Percentiles rank a stretch among this genome's conserved stretches.
Evolutionary conservation across 2,329 filamentous ascomycete species (phyloP).

Genomic region (Penicillium sp.): DNA sequence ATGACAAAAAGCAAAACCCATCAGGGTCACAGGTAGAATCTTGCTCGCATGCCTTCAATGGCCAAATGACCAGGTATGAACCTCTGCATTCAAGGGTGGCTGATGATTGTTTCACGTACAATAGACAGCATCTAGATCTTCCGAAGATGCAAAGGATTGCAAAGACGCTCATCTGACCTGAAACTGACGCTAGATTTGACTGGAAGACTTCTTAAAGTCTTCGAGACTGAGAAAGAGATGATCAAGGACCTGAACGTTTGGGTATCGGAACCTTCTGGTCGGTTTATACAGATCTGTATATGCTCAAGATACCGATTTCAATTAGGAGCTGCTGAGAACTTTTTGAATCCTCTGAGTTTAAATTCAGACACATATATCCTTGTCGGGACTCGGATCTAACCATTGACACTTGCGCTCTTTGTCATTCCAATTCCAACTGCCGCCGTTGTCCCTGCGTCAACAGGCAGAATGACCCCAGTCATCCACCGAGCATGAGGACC

Average conservation of each 20-base stretch:
- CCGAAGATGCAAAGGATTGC: slow-evolving; percentile 34
- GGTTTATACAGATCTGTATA: background rate
- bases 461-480: slow-evolving; percentile 51
- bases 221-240: slow-evolving; percentile 41
- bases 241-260: slow-evolving; percentile 30
- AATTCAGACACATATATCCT: background rate
- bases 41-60: slow-evolving; percentile 44
- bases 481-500: slow-evolving; percentile 57
- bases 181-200: slow-evolving; percentile 37
- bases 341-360: no score
- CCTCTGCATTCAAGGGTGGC: slow-evolving; percentile 46
- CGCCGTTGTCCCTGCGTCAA: slow-evolving; percentile 52
- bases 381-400: background rate
- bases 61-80: slow-evolving; percentile 50
- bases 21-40: slow-evolving; percentile 21
- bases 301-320: background rate
- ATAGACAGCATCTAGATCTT: slow-evolving; percentile 45
- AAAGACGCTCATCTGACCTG: slow-evolving; percentile 36
- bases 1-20: no score
- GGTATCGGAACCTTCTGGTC: slow-evolving; percentile 4
- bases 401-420: slow-evolving; percentile 41
- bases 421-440: slow-evolving; percentile 46
- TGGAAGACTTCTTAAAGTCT: slow-evolving; percentile 35
- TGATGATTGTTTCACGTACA: slow-evolving; percentile 50
- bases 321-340: background rate